Base-by-base conservation (phyloP, 805 yeast species). In the Vanderwaltozyma yarrowii region DNA sequence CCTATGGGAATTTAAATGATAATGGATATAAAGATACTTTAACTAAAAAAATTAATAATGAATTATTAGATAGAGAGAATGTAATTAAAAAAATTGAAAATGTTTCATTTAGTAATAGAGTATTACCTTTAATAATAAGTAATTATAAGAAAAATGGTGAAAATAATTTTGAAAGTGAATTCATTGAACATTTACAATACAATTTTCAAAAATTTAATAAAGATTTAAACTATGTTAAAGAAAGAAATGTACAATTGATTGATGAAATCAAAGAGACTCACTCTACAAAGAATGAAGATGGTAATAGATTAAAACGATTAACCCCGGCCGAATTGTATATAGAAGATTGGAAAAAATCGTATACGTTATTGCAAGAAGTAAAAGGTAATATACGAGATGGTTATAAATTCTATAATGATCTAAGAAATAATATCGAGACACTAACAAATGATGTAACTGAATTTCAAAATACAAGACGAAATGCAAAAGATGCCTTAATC, bases 311-410 rank as follows among this genome's bases (percentile, higher is more conserved):
- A 12, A 9, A 17, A 14, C 41, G 57, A 28, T 26, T 45, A 18
- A 52, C 48, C 16, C 48, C 54, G 5, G 27, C 36, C 3, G 41
- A 47, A 25, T 27, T 52, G 19, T 58, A 55, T 37, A 39, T 55
- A 14, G 52, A 48, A 24, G 59, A 58, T 23, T 41, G 51, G 35
- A 45, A 45, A 21, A 37, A 50, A 35, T 55, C 56, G 4, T 24
- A 45, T 8, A 42, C 42, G 9, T 38, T 72, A 34, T 80, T 66
- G 49, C 56, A 67, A 21, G 84, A 80, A 47, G 66, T 84, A 2
- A 56, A 69, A 14, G 62, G 67, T 5, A 80, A 83, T 51, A 54
- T 85, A 20, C 69, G 69, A 23, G 82, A 80, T 47, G 96, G 95
- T 0, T 49, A 73, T 0, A 68, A 69, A 38, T 87, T 87, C 52